Conservation (phyloP, 2,329 filamentous ascomycete species). For the Cadophora sp. region DNA sequence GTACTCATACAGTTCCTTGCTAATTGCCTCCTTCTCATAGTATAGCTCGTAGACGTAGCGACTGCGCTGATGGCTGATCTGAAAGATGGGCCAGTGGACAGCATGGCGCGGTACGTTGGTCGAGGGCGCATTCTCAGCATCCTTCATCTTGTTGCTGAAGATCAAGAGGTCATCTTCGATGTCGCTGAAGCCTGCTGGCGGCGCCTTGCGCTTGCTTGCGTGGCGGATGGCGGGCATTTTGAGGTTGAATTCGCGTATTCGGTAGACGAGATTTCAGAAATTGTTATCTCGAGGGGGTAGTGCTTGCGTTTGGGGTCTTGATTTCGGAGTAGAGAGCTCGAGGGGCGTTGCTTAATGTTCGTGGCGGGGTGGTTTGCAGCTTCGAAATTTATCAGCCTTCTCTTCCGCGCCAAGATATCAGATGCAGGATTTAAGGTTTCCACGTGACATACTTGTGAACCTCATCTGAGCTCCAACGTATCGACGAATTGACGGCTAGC, state of each 20-base stretch:
- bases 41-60: conserved; percentile 98
- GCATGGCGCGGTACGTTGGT: conserved; percentile 85
- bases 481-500: conserved; percentile 12
- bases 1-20: conserved; percentile 92
- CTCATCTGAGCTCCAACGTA: conserved; percentile 30
- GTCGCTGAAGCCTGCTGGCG: conserved; percentile 85
- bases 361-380: conserved; percentile 15
- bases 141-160: conserved; percentile 91
- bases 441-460: conserved; percentile 27
- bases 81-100: conserved; percentile 95
- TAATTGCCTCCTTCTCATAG: conserved; percentile 97
- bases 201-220: conserved; percentile 78
- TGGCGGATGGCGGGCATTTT: conserved; percentile 80
- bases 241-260: background rate
- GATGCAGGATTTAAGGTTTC: conserved; percentile 12
- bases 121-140: conserved; percentile 88
- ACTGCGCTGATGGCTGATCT: conserved; percentile 90
- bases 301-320: conserved; percentile 5
- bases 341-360: background rate
- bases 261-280: background rate
- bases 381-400: conserved; percentile 33
- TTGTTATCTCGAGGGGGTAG: background rate
- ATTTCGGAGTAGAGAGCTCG: conserved; percentile 10
- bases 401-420: background rate
- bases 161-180: conserved; percentile 87